Evolutionary conservation across 169 alveolate genomes (phyloP), one percentile per base, ranked within the genome.

Genomic region (Perkinsus chesapeaki): DNA sequence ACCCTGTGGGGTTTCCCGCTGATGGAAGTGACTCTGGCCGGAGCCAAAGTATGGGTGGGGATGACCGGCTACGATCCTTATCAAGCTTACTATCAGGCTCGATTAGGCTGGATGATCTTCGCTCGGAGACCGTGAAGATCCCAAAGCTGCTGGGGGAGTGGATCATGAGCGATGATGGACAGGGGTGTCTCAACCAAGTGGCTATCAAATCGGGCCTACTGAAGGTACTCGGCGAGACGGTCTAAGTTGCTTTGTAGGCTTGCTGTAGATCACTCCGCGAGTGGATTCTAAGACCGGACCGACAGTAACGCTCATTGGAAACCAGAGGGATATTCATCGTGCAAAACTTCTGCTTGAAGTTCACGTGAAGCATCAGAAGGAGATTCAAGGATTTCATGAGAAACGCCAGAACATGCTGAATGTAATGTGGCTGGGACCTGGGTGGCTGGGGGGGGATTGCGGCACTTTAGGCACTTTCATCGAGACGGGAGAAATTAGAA

Each of bases 301-400:
- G 1, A 20, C 82, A 34, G 82, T 60, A 12, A 60, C 82, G 1
- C 82, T 60, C 12, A 23, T 60, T 9, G 82, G 82, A 5, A 60
- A 34, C 27, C 82, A 73, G 39, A 12, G 47, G 3, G 91, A 31
- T 39, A 16, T 73, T 23, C 91, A 73, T 39, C 91, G 91, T 16
- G 91, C 91, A 1, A 73, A 36, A 31, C 47, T 38, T 1, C 91
- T 73, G 39, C 39, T 73, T 39, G 91, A 38, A 3, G 91, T 73
- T 31, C 91, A 73, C 39, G 39, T 73, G 5, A 73, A 73, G 91
- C 91, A 73, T 20, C 91, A 73, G 39, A 31, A 38, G 47, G 91
- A 73, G 39, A 73, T 73, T 39, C 91, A 73, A 39, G n/a, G 39
- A 27, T 73, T 73, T 39, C 91, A 73, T 39, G 91, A 73, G 91